Percentiles rank a stretch among this genome's conserved stretches.
phyloP scores from a whole-genome alignment of 768 basidiomycete genomes.

The Rubroboletus pulcherrimus region DNA sequence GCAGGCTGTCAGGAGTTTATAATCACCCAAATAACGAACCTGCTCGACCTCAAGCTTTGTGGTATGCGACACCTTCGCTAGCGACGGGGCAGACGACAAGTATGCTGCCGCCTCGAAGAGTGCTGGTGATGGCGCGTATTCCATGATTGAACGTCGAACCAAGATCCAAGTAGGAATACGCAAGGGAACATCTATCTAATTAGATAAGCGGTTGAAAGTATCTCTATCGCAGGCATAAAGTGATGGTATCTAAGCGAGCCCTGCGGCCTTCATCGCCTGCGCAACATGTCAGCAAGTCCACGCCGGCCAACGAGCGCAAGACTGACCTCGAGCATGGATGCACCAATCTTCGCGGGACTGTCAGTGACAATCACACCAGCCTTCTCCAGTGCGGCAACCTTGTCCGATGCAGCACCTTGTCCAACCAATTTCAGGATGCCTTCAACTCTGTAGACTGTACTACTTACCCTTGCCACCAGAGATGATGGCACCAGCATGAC shows the following conservation, averaged over 20 bases:
- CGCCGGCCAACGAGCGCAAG: neutral
- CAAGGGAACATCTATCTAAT: constrained; percentile 23
- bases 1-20: constrained; percentile 15
- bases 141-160: constrained; percentile 13
- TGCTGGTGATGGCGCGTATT: constrained; percentile 33
- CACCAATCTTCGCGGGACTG: constrained; percentile 93
- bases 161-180: neutral
- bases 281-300: constrained; percentile 5
- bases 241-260: constrained; percentile 49
- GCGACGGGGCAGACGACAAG: constrained; percentile 53
- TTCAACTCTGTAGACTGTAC: neutral
- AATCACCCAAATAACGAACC: constrained; percentile 13
- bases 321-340: constrained; percentile 80
- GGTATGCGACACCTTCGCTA: constrained; percentile 52
- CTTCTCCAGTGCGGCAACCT: constrained; percentile 84
- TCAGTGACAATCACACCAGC: constrained; percentile 93
- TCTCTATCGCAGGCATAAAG: constrained; percentile 1
- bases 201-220: constrained; percentile 32
- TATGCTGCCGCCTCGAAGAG: constrained; percentile 64
- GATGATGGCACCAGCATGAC: constrained; percentile 97
- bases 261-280: constrained; percentile 78
- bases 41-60: constrained; percentile 71
- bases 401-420: constrained; percentile 84
- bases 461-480: constrained; percentile 88
- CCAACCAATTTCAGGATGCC: neutral